A percentile compares a stretch with the other conserved stretches of the same genome.
Evolutionary conservation across 352 stramenopile species (phyloP).

Genomic region (Globisporangium cederbergense): DNA sequence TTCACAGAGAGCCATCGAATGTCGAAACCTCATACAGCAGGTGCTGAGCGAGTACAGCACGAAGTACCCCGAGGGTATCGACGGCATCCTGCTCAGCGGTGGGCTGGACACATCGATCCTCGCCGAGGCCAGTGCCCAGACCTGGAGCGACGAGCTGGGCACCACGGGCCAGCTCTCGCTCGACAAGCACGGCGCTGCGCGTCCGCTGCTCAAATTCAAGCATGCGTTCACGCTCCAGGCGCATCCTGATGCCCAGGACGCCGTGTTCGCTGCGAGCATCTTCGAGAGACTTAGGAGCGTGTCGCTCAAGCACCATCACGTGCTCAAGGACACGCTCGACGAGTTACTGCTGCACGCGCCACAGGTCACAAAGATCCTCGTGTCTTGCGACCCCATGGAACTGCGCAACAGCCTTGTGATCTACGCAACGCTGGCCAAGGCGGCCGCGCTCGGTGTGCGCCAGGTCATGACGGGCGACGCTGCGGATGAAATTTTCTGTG

Average conservation of each 20-base stretch:
- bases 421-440: slow-evolving; percentile 61
- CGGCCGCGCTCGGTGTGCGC: slow-evolving; percentile 44
- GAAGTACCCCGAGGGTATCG: slow-evolving; percentile 32
- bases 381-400: slow-evolving; percentile 84
- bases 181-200: slow-evolving; percentile 28
- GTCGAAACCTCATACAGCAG: slow-evolving; percentile 45
- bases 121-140: slow-evolving; percentile 47
- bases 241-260: slow-evolving; percentile 32
- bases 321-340: slow-evolving; percentile 52
- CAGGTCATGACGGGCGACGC: slow-evolving; percentile 80
- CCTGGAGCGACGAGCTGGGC: slow-evolving; percentile 18
- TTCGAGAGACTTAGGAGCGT: slow-evolving; percentile 34
- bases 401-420: slow-evolving; percentile 86
- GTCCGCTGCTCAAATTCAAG: slow-evolving; percentile 47
- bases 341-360: slow-evolving; percentile 42
- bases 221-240: slow-evolving; percentile 62
- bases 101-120: slow-evolving; percentile 74
- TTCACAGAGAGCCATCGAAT: slow-evolving; percentile 31
- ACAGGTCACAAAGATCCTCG: slow-evolving; percentile 44
- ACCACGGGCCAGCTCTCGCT: slow-evolving; percentile 27
- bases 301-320: slow-evolving; percentile 60
- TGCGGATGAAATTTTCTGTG: slow-evolving; percentile 86
- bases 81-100: slow-evolving; percentile 58
- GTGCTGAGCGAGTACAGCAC: slow-evolving; percentile 43
- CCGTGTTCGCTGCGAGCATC: slow-evolving; percentile 40